Evolutionary conservation across 2,329 filamentous ascomycete genomes (phyloP).

Genomic region (Didymella lethalis): DNA sequence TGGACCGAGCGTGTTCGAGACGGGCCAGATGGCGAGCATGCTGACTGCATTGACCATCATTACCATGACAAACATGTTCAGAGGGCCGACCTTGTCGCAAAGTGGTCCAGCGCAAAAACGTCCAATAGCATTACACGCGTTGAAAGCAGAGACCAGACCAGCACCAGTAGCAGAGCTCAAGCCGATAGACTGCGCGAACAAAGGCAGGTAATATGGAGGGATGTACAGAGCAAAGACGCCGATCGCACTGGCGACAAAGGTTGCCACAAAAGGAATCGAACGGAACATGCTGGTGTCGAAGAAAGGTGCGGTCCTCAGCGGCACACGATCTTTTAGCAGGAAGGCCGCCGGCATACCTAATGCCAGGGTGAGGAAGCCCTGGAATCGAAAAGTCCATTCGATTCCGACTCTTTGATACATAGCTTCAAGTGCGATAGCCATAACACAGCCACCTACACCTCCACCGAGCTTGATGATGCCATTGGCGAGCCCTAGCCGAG

Average conservation of each 20-base stretch:
- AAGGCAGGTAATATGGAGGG: slow-evolving; percentile 38
- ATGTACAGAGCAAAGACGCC: slow-evolving; percentile 40
- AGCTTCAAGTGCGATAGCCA: slow-evolving; percentile 36
- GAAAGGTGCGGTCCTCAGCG: slow-evolving; percentile 29
- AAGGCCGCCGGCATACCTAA: slow-evolving; percentile 37
- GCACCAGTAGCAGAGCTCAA: slow-evolving; percentile 34
- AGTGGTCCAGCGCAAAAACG: slow-evolving; percentile 35
- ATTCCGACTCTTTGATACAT: slow-evolving; percentile 37
- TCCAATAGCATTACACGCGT: slow-evolving; percentile 37
- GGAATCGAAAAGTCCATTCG: slow-evolving; percentile 39
- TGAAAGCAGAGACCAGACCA: slow-evolving; percentile 38
- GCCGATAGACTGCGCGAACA: slow-evolving; percentile 38
- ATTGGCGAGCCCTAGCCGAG: slow-evolving; percentile 38
- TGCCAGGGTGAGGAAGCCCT: slow-evolving; percentile 33
- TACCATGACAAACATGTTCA: slow-evolving; percentile 42
- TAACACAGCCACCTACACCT: slow-evolving; percentile 37
- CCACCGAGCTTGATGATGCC: slow-evolving; percentile 41
- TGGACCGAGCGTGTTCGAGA: slow-evolving; percentile 32
- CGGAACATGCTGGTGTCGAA: slow-evolving; percentile 38
- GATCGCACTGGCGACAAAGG: slow-evolving; percentile 34
- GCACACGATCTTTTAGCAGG: slow-evolving; percentile 35
- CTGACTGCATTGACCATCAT: slow-evolving; percentile 36
- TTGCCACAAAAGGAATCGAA: slow-evolving; percentile 28
- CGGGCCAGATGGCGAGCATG: slow-evolving; percentile 45
- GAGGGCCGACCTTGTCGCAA: slow-evolving; percentile 41